phyloP scores from a whole-genome alignment of 2,329 filamentous ascomycete genomes.

The Leptodontidium sp. region DNA sequence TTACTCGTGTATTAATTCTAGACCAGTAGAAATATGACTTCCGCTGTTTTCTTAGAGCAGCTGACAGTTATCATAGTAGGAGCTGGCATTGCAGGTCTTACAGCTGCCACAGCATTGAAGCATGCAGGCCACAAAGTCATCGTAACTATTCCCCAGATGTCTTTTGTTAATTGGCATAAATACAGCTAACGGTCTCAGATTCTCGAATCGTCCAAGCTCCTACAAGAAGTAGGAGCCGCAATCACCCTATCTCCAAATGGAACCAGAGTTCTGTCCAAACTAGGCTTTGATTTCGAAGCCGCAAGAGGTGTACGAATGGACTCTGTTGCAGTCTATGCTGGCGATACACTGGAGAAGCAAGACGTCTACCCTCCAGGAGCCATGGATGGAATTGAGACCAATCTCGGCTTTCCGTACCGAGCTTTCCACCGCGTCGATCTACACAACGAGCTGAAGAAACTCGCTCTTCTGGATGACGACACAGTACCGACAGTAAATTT shows the following conservation, averaged over 20 bases:
- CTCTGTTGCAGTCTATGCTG: neutral
- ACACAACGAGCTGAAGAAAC: neutral
- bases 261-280: neutral
- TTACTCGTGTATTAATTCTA: no score
- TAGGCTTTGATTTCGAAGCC: neutral
- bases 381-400: neutral
- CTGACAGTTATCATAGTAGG: constrained; percentile 44
- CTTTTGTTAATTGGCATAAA: neutral
- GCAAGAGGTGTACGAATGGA: neutral
- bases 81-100: constrained; percentile 46
- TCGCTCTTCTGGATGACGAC: neutral
- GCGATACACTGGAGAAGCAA: neutral
- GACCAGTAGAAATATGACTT: neutral
- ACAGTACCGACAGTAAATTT: neutral
- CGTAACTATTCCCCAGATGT: neutral
- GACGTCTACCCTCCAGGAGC: neutral
- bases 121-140: constrained; percentile 2
- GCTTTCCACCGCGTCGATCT: neutral
- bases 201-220: neutral
- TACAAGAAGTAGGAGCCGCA: neutral
- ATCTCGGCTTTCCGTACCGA: neutral
- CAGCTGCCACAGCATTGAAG: constrained; percentile 40
- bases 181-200: neutral
- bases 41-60: neutral
- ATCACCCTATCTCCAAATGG: neutral